Evolutionary conservation across 192 early-diverging fungal species (phyloP), one percentile per base, ranked within the genome.

Genomic region (Entomortierella chlamydospora): DNA sequence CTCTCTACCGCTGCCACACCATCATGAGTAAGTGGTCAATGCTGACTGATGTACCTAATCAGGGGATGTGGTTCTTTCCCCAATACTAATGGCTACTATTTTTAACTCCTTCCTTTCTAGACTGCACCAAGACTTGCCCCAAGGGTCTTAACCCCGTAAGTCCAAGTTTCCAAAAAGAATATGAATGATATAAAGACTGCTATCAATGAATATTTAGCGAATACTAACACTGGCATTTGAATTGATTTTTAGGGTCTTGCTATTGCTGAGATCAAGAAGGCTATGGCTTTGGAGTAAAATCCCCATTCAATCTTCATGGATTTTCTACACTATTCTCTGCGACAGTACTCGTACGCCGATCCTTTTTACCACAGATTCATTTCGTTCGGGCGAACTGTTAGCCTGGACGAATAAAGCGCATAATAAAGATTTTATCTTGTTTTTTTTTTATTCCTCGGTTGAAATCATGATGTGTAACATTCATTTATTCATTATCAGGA

Each of bases 1-100:
- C 94, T n/a, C 91, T 97, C 7, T 99, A 98, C 89, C 93, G 96
- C 53, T 99, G 97, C 92, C 97, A 99, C 87, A 98, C 97, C 63
- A 98, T 98, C 82, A 97, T 97, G 97, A 96, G 70, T 72, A 72
- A 37, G 61, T 42, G 11, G 22, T 22, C n/a, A n/a, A n/a, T 18
- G 13, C 13, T 9, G 6, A 41, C 39, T 13, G 39, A 41, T 41
- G 13, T 41, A 41, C 13, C 39, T 9, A 47, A 20, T 47, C 12
- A 12, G 20, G 15, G 15, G 45, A 47, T 20, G 12, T 20, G 2
- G 4, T 20, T 15, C 20, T 20, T 47, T 47, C 15, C 7, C 20
- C 15, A 12, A 20, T 20, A 17, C 8, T 15, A 12, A 47, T 47
- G 12, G 12, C 20, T 17, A 15, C 20, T 20, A 17, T 15, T 20